Evolutionary conservation across 148 eudicot species (phyloP), one percentile per base, ranked within the genome.

Genomic region (Cornus kousa): DNA sequence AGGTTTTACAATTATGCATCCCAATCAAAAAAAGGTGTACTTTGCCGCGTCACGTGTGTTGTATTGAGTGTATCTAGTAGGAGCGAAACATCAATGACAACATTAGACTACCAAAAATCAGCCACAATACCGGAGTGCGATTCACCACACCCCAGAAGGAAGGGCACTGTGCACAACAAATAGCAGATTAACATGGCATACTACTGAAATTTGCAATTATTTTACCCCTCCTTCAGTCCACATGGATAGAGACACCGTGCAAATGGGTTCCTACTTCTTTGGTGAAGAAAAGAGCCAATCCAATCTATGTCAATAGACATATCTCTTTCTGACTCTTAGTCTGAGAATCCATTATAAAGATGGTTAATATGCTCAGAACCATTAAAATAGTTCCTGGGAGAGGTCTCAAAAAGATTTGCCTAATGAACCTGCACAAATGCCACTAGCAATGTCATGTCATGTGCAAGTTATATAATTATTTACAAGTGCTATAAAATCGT

Each of bases 401-500:
- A 72, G 55, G 62, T 72, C 32, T 50, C 60, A 72, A 43, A 43
- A 2, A 43, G 37, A 72, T 72, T 6, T 48, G 20, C 33, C 39
- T 72, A 23, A 28, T 11, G 20, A 12, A 72, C 74, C 74, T 72
- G 74, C 33, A 72, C 35, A 72, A 72, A 70, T 39, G 73, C 28
- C 73, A 70, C 2, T n/a, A 3, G 5, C 20, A 11, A 39, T 14
- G 5, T 9, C 23, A 35, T 16, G n/a, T n/a, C n/a, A n/a, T n/a
- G n/a, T n/a, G n/a, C n/a, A 37, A 53, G 14, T 13, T 57, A 39
- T 9, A 0, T 8, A 0, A 13, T 64, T 5, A 60, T 9, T 7
- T 20, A 35, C 14, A 67, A 16, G 17, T 12, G 13, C 1, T 2
- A 74, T 62, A 75, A 8, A 37, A 6, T 19, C 16, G 32, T 75